phyloP scores from a whole-genome alignment of 495 filamentous ascomycete species.

The Neurospora intermedia region DNA sequence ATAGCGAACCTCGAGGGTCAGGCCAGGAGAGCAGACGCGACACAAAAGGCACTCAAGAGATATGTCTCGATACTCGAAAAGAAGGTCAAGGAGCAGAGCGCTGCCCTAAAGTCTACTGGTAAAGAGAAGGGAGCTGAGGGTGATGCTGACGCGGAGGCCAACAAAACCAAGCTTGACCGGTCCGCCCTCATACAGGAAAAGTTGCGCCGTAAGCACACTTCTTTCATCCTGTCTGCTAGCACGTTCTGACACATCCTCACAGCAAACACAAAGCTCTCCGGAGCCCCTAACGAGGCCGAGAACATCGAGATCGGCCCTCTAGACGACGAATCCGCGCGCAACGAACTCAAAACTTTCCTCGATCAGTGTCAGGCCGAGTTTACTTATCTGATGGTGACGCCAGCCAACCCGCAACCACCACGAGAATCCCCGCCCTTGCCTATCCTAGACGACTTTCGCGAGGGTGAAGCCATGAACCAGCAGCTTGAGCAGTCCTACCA shows the following conservation, averaged over 20 bases:
- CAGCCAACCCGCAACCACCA: conserved; percentile 50
- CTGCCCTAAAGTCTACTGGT: conserved; percentile 25
- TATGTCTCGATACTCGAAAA: conserved; percentile 85
- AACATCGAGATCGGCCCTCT: conserved; percentile 17
- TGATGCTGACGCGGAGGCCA: conserved; percentile 11
- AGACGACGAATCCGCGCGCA: conserved; percentile 43
- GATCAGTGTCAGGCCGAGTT: conserved; percentile 54
- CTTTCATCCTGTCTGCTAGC: background rate
- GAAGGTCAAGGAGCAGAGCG: conserved; percentile 66
- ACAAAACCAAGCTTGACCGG: conserved; percentile 33
- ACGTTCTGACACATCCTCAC: background rate
- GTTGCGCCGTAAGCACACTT: conserved; percentile 26
- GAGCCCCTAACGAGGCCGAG: conserved; percentile 4
- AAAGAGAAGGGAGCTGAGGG: conserved; percentile 7
- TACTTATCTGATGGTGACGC: conserved; percentile 54
- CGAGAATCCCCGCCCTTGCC: conserved; percentile 41
- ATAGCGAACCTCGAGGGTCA: conserved; percentile 95
- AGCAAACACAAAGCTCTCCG: conserved; percentile 3
- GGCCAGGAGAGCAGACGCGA: conserved; percentile 66
- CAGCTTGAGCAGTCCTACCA: conserved; percentile 25
- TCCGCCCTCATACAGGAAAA: conserved; percentile 37
- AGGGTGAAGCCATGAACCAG: conserved; percentile 33
- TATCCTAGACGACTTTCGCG: conserved; percentile 37
- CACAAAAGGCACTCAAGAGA: conserved; percentile 78
- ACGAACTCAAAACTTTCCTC: conserved; percentile 50